Percentiles rank a stretch among this genome's conserved stretches.
phyloP scores from a whole-genome alignment of 306 rosid genomes.

The Citrullus colocynthis region DNA sequence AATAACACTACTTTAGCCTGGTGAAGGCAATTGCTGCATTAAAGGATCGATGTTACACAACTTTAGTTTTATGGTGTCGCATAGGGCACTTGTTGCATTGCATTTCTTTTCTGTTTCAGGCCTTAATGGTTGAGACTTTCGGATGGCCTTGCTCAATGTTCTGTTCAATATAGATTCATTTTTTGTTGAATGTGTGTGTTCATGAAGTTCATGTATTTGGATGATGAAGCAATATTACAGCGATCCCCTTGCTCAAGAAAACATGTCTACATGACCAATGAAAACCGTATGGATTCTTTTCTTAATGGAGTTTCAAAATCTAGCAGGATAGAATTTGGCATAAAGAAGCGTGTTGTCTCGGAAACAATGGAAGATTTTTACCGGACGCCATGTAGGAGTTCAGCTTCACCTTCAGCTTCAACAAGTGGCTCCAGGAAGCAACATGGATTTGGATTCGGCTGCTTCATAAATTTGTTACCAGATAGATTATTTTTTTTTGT shows the following conservation, averaged over 20 bases:
- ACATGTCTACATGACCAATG: background rate
- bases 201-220: background rate
- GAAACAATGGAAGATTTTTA: background rate
- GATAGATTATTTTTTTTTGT: constrained; percentile 2
- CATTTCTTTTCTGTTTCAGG: background rate
- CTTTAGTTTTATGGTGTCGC: background rate
- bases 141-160: background rate
- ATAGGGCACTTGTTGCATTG: background rate
- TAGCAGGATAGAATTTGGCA: background rate
- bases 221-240: background rate
- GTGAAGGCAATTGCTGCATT: background rate
- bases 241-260: background rate
- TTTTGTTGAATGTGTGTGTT: background rate
- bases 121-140: background rate
- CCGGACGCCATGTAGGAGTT: background rate
- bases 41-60: background rate
- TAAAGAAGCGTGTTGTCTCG: background rate
- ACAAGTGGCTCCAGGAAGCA: background rate
- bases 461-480: constrained; percentile 4
- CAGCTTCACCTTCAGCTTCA: background rate
- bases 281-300: background rate
- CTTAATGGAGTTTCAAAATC: background rate
- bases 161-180: background rate
- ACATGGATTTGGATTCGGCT: background rate
- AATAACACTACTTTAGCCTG: background rate